Evolutionary conservation across 768 basidiomycete species (phyloP).

Genomic region (Lentinus brumalis): DNA sequence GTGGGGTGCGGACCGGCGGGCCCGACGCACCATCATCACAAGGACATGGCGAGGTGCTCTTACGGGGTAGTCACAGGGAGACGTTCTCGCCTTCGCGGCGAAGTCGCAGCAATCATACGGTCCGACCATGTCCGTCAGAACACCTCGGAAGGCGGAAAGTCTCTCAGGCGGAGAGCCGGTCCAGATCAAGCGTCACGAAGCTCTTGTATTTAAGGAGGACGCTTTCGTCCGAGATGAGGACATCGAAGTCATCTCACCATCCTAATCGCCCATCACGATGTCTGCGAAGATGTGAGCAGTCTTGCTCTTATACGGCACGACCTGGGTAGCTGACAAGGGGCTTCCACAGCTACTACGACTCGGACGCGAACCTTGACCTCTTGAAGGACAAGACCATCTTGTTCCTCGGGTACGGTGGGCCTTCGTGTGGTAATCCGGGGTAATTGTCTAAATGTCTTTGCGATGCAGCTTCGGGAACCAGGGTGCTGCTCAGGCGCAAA

Average conservation of each 20-base stretch:
- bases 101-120: background rate
- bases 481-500: slow-evolving; percentile 67
- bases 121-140: background rate
- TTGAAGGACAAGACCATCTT: slow-evolving; percentile 55
- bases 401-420: slow-evolving; percentile 52
- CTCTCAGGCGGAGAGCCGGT: background rate
- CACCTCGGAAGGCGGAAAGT: background rate
- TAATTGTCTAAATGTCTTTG: background rate
- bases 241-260: background rate
- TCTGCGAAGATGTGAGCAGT: slow-evolving; percentile 55
- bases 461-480: slow-evolving; percentile 59
- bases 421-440: background rate
- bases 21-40: slow-evolving; percentile 22
- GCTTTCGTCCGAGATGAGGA: background rate
- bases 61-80: slow-evolving; percentile 15
- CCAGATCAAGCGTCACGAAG: background rate
- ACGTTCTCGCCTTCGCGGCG: slow-evolving; percentile 1
- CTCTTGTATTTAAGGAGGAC: slow-evolving; percentile 9
- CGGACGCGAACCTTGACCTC: slow-evolving; percentile 55
- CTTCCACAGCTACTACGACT: slow-evolving; percentile 54
- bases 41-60: slow-evolving; percentile 16
- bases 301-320: background rate
- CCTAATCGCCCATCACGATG: slow-evolving; percentile 14
- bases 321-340: background rate
- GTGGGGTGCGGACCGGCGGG: slow-evolving; percentile 1